These are phyloP conservation scores for Rhododendron ferrugineum DNA, from an alignment of 148 eudicot species.

Conservation along the genomic window DNA sequence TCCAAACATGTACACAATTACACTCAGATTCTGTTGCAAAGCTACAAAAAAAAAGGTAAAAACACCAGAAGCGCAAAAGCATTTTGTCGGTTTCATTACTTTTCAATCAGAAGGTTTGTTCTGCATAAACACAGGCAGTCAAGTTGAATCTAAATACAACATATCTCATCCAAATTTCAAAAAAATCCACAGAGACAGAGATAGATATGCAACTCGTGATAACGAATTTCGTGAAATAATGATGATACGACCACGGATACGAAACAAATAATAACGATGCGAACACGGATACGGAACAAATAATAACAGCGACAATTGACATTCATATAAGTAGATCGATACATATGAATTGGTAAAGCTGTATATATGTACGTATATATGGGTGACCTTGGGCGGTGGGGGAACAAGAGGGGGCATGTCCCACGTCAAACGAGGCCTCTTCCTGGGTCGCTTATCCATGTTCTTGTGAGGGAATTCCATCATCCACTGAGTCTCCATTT, in stretches of 20 bases:
- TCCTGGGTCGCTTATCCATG: slow-evolving; percentile 58
- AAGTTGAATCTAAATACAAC: neutral
- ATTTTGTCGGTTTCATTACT: neutral
- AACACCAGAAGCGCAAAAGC: neutral
- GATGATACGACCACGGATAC: neutral
- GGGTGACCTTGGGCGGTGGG: slow-evolving; percentile 38
- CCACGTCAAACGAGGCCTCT: slow-evolving; percentile 61
- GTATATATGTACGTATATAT: no score
- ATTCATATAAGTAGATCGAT: neutral
- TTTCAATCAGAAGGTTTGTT: neutral
- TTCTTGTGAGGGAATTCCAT: slow-evolving; percentile 46
- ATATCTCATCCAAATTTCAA: neutral
- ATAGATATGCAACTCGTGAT: neutral
- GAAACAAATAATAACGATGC: neutral
- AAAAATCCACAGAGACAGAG: neutral
- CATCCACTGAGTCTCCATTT: slow-evolving; percentile 55
- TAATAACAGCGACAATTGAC: neutral
- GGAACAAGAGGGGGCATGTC: slow-evolving; percentile 41
- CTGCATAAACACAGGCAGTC: neutral
- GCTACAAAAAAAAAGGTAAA: neutral
- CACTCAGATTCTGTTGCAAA: neutral
- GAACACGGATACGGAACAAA: neutral
- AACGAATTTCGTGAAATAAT: neutral
- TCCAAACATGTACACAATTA: neutral
- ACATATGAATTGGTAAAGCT: neutral